A percentile compares a stretch with the other conserved stretches of the same genome.
Conservation (phyloP, 441 rosid genomes). For the Mallotus repandus region DNA sequence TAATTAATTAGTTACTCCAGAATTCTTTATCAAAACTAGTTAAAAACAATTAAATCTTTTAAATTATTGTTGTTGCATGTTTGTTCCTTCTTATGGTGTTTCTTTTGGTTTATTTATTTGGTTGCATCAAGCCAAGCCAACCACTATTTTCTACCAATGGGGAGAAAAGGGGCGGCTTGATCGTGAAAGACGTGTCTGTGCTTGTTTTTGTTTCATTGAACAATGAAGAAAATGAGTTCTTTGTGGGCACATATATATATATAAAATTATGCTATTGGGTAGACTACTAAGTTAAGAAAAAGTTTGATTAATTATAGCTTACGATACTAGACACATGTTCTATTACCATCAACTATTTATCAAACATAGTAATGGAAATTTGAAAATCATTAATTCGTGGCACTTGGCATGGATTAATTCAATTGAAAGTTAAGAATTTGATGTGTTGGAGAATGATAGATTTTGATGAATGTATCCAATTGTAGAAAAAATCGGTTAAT, state of each 20-base stretch:
- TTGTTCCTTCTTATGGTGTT: background rate
- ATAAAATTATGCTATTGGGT: conserved; percentile 24
- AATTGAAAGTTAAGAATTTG: conserved; percentile 26
- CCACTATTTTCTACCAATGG: conserved; percentile 30
- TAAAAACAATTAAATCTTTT: background rate
- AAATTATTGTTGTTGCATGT: background rate
- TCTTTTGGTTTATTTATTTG: conserved; percentile 7
- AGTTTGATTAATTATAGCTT: background rate
- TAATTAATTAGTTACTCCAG: no score
- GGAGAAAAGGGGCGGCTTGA: conserved; percentile 38
- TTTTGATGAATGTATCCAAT: conserved; percentile 18
- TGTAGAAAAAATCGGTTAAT: conserved; percentile 23
- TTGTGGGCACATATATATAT: conserved; percentile 14
- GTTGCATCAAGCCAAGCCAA: conserved; percentile 18
- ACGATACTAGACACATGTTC: conserved; percentile 16
- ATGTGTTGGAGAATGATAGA: conserved; percentile 31
- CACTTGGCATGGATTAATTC: conserved; percentile 28
- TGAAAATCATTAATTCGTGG: background rate
- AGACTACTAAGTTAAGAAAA: conserved; percentile 13
- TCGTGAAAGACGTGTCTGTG: background rate
- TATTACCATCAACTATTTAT: background rate
- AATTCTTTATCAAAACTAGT: no score
- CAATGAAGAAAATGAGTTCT: background rate
- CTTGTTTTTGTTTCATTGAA: background rate
- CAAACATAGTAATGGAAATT: background rate